Evolutionary conservation across 2,329 filamentous ascomycete species (phyloP), one percentile per base, ranked within the genome.

Genomic region (Penicillium sp.): DNA sequence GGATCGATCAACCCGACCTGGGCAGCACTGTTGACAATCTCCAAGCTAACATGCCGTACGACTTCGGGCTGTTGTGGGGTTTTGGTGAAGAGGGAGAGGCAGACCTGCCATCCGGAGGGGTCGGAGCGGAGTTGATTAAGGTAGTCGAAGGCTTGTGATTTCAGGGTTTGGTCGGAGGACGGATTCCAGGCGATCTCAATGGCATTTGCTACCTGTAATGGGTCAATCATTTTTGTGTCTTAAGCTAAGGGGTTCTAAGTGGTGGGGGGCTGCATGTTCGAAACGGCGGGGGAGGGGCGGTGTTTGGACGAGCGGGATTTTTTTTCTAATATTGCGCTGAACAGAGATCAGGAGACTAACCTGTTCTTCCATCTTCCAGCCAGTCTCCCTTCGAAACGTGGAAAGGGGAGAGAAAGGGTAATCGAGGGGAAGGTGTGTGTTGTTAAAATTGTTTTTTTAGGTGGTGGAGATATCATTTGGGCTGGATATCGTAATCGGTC

Each of bases 171-270:
- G 71, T 91, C 83, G 63, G 89, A 87, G 63, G 80, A 75, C 52
- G 89, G 88, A 72, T 92, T 86, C 77, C 85, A 93, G 72, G 89
- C 89, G 75, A 97, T 95, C 72, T 93, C 84, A 75, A 97, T 93
- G 72, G 93, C 93, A 76, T 89, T 92, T 75, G 93, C 88, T 72
- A 96, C 85, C 89, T 96, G 50, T 44, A 10, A 50, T 22, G 39
- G 56, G 56, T 64, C 54, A 65, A 52, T 54, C 25, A 50, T 50
- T 41, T 41, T 50, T 50, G 43, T 35, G 22, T 38, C 10, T 38
- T 38, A 13, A 36, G 33, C 16, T 30, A 50, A 52, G 47, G 16
- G 37, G 16, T 8, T 41, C 28, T 22, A 40, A 11, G 25, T 33
- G 12, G 31, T 14, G 43, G 60, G 50, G 51, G 51, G 53, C 44